Conservation (phyloP, 768 basidiomycete genomes). For the Mycena vulgaris region DNA sequence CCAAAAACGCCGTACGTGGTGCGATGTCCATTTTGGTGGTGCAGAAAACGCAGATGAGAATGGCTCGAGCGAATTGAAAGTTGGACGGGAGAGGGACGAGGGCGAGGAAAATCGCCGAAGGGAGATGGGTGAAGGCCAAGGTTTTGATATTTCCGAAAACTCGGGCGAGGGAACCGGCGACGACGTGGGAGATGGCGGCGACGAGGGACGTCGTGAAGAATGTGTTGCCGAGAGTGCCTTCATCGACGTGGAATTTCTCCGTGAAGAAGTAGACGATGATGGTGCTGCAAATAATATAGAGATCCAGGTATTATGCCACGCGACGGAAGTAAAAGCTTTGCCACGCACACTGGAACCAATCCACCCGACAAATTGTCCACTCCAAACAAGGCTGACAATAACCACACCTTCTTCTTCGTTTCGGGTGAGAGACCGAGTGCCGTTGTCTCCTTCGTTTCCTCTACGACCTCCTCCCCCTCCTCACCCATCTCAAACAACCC, state of each 20-base stretch:
- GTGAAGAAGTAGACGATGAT: constrained; percentile 31
- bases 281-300: constrained; percentile 6
- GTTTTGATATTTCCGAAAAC: constrained; percentile 27
- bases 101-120: constrained; percentile 24
- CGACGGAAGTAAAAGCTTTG: constrained; percentile 9
- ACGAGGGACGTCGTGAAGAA: constrained; percentile 28
- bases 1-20: constrained; percentile 26
- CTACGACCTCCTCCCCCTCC: constrained; percentile 19
- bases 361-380: constrained; percentile 28
- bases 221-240: constrained; percentile 28
- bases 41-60: constrained; percentile 28
- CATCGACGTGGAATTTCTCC: constrained; percentile 24
- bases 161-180: constrained; percentile 25
- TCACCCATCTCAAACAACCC: constrained; percentile 31
- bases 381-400: constrained; percentile 27
- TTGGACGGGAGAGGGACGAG: constrained; percentile 26
- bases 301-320: background rate
- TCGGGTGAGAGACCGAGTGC: constrained; percentile 24
- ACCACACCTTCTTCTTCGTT: constrained; percentile 30
- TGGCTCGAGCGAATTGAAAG: constrained; percentile 18
- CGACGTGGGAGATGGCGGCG: constrained; percentile 29
- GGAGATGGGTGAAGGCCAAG: constrained; percentile 29
- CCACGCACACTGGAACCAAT: constrained; percentile 32
- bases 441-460: constrained; percentile 19
- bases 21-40: constrained; percentile 31